Evolutionary conservation across 129 eudicot species (phyloP), one percentile per base, ranked within the genome.

Genomic region (Logfia minima): DNA sequence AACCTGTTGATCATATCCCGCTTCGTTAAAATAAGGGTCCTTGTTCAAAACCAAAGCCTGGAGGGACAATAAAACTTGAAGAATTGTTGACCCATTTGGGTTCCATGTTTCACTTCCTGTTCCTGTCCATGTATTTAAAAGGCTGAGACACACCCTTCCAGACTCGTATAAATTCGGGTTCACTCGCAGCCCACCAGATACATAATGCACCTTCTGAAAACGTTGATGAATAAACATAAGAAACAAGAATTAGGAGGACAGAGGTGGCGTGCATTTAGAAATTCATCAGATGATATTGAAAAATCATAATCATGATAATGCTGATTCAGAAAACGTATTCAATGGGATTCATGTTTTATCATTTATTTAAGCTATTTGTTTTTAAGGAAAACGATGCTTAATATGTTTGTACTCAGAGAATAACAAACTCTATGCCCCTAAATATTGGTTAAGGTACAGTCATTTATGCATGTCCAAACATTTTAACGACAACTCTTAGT

Each of bases 111-210:
- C 99, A 34, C 77, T 86, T 21, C 90, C 92, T 5, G 90, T 82
- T 16, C 99, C 99, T 0, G 88, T 79, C 99, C 99, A 95, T n/a
- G 99, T 95, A 52, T 95, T 95, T 8, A 95, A 88, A 19, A 95
- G 94, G 85, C 99, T 95, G 29, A 95, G 92, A 66, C 99, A 95
- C 71, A 95, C 96, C 84, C 87, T 88, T 22, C 99, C 99, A 9
- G 97, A 91, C 81, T 91, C 97, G 22, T 92, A 95, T 71, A 95
- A 68, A 72, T 95, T 95, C 0, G 99, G 99, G 80, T 95, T 95
- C 21, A 95, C 87, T 22, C 99, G 92, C 56, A 91, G 92, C 66
- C 99, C 99, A 32, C 96, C 90, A 35, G 99, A 91, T 32, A 88
- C 75, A 69, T 89, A 95, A 81, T 92, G 86, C 66, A 92, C 97